phyloP scores from a whole-genome alignment of 306 rosid species.

The Dryas alaskensis region DNA sequence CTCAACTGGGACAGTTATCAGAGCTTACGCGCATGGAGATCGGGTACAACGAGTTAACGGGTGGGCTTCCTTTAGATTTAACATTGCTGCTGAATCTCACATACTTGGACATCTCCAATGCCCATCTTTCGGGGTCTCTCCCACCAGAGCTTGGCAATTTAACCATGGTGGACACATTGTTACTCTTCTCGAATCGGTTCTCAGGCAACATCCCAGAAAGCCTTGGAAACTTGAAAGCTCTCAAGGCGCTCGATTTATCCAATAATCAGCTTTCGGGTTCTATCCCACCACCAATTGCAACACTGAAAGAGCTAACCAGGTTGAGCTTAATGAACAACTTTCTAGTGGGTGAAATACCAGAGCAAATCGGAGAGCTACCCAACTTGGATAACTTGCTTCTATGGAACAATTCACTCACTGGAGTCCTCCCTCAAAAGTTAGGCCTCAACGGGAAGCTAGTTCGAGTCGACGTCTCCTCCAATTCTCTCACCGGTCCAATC shows the following conservation, averaged over 20 bases:
- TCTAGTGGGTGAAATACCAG: conserved; percentile 67
- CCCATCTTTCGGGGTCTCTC: conserved; percentile 56
- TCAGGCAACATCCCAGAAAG: conserved; percentile 65
- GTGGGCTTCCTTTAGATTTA: conserved; percentile 54
- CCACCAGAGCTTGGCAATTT: conserved; percentile 65
- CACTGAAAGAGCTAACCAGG: conserved; percentile 37
- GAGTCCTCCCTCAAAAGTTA: conserved; percentile 60
- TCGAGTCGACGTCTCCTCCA: conserved; percentile 67
- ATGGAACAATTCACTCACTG: conserved; percentile 75
- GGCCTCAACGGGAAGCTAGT: conserved; percentile 54
- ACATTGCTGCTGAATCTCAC: conserved; percentile 46
- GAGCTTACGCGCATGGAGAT: conserved; percentile 74
- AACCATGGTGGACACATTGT: conserved; percentile 49
- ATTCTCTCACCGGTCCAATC: conserved; percentile 72
- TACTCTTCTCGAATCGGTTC: conserved; percentile 59
- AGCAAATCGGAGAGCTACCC: conserved; percentile 62
- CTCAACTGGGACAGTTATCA: conserved; percentile 47
- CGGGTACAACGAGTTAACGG: conserved; percentile 71
- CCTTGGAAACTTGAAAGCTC: conserved; percentile 49
- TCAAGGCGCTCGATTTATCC: conserved; percentile 65
- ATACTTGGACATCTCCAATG: conserved; percentile 65
- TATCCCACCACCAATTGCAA: conserved; percentile 49
- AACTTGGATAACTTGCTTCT: conserved; percentile 48
- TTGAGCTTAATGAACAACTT: conserved; percentile 61
- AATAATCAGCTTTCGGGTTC: conserved; percentile 68